Percentiles rank a stretch among this genome's conserved stretches.
Conservation (phyloP, 176 grass and related monocot species). For the Triticum dicoccoides region DNA sequence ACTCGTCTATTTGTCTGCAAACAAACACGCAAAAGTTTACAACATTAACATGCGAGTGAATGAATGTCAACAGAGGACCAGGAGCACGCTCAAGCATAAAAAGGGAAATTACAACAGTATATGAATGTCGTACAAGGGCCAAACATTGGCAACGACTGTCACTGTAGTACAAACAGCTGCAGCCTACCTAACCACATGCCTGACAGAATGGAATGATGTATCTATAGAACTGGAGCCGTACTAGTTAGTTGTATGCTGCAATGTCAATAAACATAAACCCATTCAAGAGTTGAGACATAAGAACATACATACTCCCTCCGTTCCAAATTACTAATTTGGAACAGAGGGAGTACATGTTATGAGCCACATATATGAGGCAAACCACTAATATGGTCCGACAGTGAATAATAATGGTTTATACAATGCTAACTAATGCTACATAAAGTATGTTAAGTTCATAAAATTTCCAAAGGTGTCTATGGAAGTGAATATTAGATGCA, state of each 20-base stretch:
- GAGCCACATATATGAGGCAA: background rate
- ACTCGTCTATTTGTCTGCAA: conserved; percentile 96
- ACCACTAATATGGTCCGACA: background rate
- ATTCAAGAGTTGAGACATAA: background rate
- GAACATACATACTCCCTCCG: background rate
- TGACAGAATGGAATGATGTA: background rate
- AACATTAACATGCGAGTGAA: background rate
- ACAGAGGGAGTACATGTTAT: background rate
- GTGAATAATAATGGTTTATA: background rate
- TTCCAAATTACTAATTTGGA: too few species aligned
- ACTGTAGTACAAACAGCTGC: background rate
- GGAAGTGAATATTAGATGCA: background rate
- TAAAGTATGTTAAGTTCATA: background rate
- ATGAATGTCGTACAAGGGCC: background rate
- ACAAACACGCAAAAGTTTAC: conserved; percentile 16
- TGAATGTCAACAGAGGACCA: background rate
- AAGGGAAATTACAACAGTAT: background rate
- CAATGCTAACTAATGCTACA: background rate
- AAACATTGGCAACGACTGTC: background rate
- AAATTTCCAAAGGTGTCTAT: background rate
- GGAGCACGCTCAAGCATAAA: background rate
- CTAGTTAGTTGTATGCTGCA: background rate
- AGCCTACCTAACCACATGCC: background rate
- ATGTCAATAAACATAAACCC: background rate
- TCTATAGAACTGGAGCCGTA: background rate